These are phyloP conservation scores for Schrenkiella parvula DNA, from an alignment of 345 rosid species.

Conservation along the genomic window DNA sequence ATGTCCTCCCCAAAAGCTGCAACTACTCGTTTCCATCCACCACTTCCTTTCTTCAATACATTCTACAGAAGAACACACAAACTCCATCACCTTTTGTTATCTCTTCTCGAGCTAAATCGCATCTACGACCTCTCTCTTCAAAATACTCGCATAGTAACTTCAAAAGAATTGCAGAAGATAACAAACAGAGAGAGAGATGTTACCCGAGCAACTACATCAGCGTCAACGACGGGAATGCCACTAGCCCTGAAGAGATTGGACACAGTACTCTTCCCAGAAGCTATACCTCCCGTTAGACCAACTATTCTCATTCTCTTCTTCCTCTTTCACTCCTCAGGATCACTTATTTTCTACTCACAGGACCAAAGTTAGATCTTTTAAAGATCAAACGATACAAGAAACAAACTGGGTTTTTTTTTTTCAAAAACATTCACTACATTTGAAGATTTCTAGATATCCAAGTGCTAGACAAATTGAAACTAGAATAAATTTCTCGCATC, in stretches of 20 bases:
- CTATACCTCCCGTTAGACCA: constrained; percentile 82
- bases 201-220: constrained; percentile 81
- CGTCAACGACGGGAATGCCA: constrained; percentile 75
- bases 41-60: constrained; percentile 55
- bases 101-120: neutral
- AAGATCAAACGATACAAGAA: constrained; percentile 15
- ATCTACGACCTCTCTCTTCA: neutral
- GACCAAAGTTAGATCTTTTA: neutral
- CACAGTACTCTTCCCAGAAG: constrained; percentile 84
- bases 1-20: constrained; percentile 58
- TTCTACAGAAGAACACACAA: constrained; percentile 35
- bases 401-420: too few relatives aligned
- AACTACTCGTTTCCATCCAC: constrained; percentile 58
- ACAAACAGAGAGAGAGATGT: neutral
- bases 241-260: constrained; percentile 71
- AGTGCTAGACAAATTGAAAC: too few relatives aligned
- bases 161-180: too few relatives aligned
- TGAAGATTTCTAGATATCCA: too few relatives aligned
- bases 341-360: neutral
- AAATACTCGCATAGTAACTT: too few relatives aligned
- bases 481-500: too few relatives aligned
- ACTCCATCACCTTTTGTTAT: neutral
- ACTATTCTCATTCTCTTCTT: constrained; percentile 56
- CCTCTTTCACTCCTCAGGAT: neutral
- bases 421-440: too few relatives aligned